Base-by-base conservation (phyloP, 1,284 basidiomycete genomes). In the Cerrena zonata region DNA sequence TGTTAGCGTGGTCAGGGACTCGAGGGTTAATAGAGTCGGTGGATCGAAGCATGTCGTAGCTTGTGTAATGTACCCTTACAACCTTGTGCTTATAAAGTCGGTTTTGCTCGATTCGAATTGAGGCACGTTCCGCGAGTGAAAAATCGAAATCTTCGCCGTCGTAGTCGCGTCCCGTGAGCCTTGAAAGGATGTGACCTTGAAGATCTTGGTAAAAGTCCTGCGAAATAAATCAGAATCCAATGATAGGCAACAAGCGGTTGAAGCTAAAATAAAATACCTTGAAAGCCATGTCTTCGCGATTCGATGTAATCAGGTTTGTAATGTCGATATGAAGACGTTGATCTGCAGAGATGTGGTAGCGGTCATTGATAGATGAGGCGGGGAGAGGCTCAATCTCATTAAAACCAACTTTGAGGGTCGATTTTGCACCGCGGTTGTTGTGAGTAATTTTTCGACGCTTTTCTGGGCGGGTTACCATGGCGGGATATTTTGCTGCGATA, bases 21-120 rank as follows among this genome's bases (percentile, higher is more conserved):
- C 39, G 41, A 0, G 68, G 64, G 51, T 72, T 69, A 27, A 75
- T 56, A 3, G 57, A 53, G 51, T 74, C 72, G 52, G 69, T 62
- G 7, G 55, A 61, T 1, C 63, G 61, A 5, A 51, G 61, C 13
- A 69, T 49, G 49, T 70, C 62, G 42, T 70, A 70, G 0, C 63
- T 59, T 1, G 66, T 69, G 46, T 65, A 67, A 51, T 68, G 64
- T 44, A 69, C 34, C 0, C 51, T 54, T 0, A 65, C 7, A 1
- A 58, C 57, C 3, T 51, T 45, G 46, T 68, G 66, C 2, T 19
- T 3, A 43, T 64, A 66, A 2, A 69, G 53, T 3, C 55, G 53
- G 39, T 67, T 54, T 1, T 54, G 25, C 5, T 52, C 45, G 21
- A 68, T 49, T 10, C 51, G 23, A 2, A 68, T n/a, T 22, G 25